Evolutionary conservation across 148 eudicot genomes (phyloP).

Genomic region (Chenopodium suecicum): DNA sequence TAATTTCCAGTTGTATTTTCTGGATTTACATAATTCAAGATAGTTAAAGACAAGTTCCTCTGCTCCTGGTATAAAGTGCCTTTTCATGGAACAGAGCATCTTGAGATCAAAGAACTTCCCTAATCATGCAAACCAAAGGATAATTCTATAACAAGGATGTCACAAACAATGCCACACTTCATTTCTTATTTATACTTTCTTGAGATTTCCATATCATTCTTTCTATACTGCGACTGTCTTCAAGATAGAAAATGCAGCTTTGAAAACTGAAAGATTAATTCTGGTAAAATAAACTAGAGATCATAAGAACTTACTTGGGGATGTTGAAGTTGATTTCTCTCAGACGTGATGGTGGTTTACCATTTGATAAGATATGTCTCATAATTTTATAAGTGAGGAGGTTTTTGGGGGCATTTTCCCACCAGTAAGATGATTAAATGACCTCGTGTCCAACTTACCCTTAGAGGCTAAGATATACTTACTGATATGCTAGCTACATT

Average conservation of each 20-base stretch:
- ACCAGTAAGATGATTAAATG: not conserved
- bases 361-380: not conserved
- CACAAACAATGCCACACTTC: too few relatives aligned
- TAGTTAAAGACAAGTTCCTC: not conserved
- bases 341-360: too few relatives aligned
- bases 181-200: not conserved
- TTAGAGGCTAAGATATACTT: not conserved
- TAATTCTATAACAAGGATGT: not conserved
- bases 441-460: not conserved
- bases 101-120: not conserved
- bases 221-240: not conserved
- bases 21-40: not conserved
- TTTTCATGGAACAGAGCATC: not conserved
- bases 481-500: not conserved
- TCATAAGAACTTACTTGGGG: not conserved
- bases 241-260: too few relatives aligned
- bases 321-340: not conserved
- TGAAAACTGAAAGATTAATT: not conserved
- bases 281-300: not conserved
- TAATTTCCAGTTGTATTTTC: not conserved
- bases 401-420: too few relatives aligned
- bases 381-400: not conserved
- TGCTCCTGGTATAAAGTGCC: not conserved
- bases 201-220: not conserved
- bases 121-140: not conserved